Percentiles rank a stretch among this genome's conserved stretches.
phyloP scores from a whole-genome alignment of 208 protist species.

The Wallacemonas sp. region DNA sequence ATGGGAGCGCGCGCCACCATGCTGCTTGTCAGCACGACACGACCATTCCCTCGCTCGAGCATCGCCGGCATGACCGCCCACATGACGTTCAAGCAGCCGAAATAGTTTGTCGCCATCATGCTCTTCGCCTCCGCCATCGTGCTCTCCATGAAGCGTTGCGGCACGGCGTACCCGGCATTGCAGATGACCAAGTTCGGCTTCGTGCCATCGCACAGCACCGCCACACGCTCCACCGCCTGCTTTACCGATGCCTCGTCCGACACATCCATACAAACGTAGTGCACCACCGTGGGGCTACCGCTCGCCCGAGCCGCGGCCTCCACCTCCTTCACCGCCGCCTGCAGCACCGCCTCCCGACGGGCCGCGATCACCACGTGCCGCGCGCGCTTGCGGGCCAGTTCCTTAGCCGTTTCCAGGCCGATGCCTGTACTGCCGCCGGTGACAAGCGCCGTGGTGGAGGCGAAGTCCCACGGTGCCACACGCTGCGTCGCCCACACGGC shows the following conservation, averaged over 20 bases:
- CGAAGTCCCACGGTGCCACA: conserved; percentile 51
- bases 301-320: conserved; percentile 14
- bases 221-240: conserved; percentile 16
- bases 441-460: conserved; percentile 62
- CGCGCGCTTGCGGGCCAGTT: conserved; percentile 41
- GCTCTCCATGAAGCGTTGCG: conserved; percentile 78
- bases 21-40: conserved; percentile 84
- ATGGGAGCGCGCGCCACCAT: conserved; percentile 71
- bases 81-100: conserved; percentile 69
- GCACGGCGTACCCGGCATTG: conserved; percentile 81
- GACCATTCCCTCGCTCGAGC: conserved; percentile 42
- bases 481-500: conserved; percentile 53
- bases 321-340: conserved; percentile 45
- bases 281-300: conserved; percentile 40
- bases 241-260: conserved; percentile 53
- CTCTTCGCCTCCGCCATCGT: conserved; percentile 40
- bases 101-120: conserved; percentile 92
- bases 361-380: conserved; percentile 72
- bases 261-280: conserved; percentile 83
- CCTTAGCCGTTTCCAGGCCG: conserved; percentile 67
- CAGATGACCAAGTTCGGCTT: conserved; percentile 75
- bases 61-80: conserved; percentile 77
- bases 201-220: conserved; percentile 30
- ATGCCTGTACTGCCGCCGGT: conserved; percentile 88
- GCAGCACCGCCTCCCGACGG: conserved; percentile 54